Conservation (phyloP, 192 early-diverging fungal species). For the Coemansia sp. region DNA sequence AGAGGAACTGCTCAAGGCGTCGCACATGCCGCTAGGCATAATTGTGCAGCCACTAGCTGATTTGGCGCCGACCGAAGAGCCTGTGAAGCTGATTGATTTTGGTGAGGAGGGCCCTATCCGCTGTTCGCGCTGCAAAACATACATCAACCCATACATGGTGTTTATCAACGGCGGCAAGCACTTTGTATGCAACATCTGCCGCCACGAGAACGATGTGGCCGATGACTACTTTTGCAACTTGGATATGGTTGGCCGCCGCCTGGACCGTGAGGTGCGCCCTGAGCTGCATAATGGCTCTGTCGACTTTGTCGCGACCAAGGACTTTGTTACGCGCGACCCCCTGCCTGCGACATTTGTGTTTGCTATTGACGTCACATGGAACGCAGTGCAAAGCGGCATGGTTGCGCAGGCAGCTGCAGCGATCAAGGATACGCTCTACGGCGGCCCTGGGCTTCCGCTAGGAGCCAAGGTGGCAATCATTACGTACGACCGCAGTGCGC, state of each 20-base stretch:
- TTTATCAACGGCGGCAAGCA: conserved; percentile 90
- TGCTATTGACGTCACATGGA: conserved; percentile 94
- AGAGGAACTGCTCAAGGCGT: conserved; percentile 73
- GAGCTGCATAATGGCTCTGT: conserved; percentile 88
- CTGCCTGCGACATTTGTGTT: conserved; percentile 77
- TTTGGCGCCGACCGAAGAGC: conserved; percentile 73
- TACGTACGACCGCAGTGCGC: conserved; percentile 86
- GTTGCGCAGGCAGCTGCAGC: conserved; percentile 64
- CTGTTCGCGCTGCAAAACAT: conserved; percentile 89
- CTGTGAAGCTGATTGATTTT: conserved; percentile 79
- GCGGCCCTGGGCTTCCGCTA: conserved; percentile 50
- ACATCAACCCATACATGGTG: conserved; percentile 87
- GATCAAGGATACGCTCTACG: conserved; percentile 71
- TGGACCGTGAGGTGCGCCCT: conserved; percentile 81
- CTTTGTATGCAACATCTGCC: conserved; percentile 94
- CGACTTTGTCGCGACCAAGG: conserved; percentile 85
- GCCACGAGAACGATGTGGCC: conserved; percentile 80
- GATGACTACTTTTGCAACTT: conserved; percentile 91
- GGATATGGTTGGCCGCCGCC: conserved; percentile 86
- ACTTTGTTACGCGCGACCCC: conserved; percentile 63
- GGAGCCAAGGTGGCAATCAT: conserved; percentile 80
- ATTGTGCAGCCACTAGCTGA: conserved; percentile 91
- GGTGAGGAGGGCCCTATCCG: conserved; percentile 85
- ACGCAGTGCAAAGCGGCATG: conserved; percentile 82
- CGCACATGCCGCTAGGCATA: conserved; percentile 83